Conservation (phyloP, 2,329 filamentous ascomycete genomes). For the Talaromyces sp. region DNA sequence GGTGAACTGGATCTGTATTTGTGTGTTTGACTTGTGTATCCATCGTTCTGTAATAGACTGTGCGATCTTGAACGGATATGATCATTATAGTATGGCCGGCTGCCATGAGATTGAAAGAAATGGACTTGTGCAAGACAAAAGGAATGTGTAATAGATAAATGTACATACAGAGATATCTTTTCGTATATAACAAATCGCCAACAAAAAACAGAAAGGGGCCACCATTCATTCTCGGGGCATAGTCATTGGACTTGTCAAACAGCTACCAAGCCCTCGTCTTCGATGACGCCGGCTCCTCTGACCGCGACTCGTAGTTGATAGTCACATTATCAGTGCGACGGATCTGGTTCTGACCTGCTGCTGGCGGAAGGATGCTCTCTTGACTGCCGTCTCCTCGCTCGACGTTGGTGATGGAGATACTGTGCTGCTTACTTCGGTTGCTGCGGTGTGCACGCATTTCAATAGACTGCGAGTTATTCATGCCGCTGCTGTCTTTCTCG, state of each 20-base stretch:
- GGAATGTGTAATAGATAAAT: not conserved
- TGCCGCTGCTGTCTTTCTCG: conserved; percentile 13
- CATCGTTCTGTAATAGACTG: not conserved
- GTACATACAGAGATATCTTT: not conserved
- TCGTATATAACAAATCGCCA: conserved; percentile 2
- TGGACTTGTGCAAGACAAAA: not conserved
- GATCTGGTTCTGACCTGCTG: conserved; percentile 14
- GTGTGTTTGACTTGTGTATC: not conserved
- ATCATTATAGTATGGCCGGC: not conserved
- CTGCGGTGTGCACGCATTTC: conserved; percentile 12
- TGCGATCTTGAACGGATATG: not conserved
- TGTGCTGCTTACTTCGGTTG: conserved; percentile 9
- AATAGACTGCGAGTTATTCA: conserved; percentile 11
- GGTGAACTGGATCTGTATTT: not conserved
- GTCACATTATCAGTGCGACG: conserved; percentile 25
- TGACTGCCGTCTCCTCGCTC: conserved; percentile 19
- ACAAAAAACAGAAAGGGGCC: not conserved
- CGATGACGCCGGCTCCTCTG: not conserved
- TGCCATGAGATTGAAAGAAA: not conserved
- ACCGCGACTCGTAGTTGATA: conserved; percentile 22
- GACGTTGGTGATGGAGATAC: conserved; percentile 12
- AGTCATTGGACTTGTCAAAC: not conserved
- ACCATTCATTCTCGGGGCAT: too few species aligned
- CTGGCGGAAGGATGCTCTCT: conserved; percentile 22
- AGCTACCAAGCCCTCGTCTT: conserved; percentile 5